Conservation (phyloP, 352 stramenopile genomes). For the Phytophthora agathidicida region DNA sequence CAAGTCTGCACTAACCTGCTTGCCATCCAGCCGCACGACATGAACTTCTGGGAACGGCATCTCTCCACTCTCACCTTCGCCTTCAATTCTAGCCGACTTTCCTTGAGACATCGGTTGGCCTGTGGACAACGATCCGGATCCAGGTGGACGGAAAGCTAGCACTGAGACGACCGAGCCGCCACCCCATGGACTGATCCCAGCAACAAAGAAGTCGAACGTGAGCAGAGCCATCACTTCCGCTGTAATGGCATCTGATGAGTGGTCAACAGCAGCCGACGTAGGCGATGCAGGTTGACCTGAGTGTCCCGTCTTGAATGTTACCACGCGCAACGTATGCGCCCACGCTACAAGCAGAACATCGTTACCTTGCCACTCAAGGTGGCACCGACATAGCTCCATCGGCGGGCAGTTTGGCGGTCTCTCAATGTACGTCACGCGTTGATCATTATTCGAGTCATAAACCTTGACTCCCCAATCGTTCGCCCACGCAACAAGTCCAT, state of each 20-base stretch:
- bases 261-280: conserved; percentile 37
- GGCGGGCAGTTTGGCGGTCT: conserved; percentile 77
- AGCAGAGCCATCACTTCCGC: conserved; percentile 77
- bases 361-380: conserved; percentile 76
- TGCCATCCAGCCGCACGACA: conserved; percentile 89
- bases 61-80: conserved; percentile 70
- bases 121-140: conserved; percentile 33
- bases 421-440: conserved; percentile 86
- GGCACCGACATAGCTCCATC: conserved; percentile 82
- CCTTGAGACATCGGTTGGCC: conserved; percentile 24
- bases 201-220: conserved; percentile 87
- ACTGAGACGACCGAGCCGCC: conserved; percentile 61
- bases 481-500: conserved; percentile 79
- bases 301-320: conserved; percentile 69
- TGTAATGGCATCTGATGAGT: conserved; percentile 40
- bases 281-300: conserved; percentile 34
- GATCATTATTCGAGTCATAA: conserved; percentile 76
- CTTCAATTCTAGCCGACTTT: conserved; percentile 59
- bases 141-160: conserved; percentile 73
- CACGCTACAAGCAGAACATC: conserved; percentile 73
- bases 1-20: conserved; percentile 85
- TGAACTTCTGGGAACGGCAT: conserved; percentile 86
- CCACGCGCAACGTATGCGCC: conserved; percentile 78
- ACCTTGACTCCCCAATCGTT: conserved; percentile 91
- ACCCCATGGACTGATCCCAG: conserved; percentile 74